phyloP scores from a whole-genome alignment of 768 basidiomycete species.

The Xanthoconium stramineum region DNA sequence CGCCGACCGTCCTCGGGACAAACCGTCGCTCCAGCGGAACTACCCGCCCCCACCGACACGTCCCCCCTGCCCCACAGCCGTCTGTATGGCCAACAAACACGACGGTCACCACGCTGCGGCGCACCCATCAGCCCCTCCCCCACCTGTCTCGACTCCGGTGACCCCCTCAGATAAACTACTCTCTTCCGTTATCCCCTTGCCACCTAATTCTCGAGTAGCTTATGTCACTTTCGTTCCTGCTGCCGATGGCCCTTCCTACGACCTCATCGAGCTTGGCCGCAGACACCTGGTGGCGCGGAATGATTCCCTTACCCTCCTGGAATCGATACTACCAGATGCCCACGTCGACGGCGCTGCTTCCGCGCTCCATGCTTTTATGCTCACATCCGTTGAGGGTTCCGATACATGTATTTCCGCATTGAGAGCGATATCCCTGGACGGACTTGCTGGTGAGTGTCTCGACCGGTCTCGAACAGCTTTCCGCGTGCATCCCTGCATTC shows the following conservation, averaged over 20 bases:
- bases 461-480: not conserved
- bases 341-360: constrained; percentile 42
- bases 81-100: constrained; percentile 30
- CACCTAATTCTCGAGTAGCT: constrained; percentile 39
- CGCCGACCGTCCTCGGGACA: not conserved
- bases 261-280: constrained; percentile 55
- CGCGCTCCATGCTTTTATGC: constrained; percentile 57
- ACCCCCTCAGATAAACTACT: constrained; percentile 41
- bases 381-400: constrained; percentile 37
- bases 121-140: constrained; percentile 7
- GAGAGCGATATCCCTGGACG: constrained; percentile 42
- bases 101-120: constrained; percentile 15
- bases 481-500: not conserved
- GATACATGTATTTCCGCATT: constrained; percentile 34
- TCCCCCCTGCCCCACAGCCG: constrained; percentile 2
- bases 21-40: not conserved
- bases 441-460: constrained; percentile 46
- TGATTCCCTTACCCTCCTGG: constrained; percentile 37
- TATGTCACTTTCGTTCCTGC: constrained; percentile 44
- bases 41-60: not conserved
- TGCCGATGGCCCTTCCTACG: constrained; percentile 28
- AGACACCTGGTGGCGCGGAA: constrained; percentile 43
- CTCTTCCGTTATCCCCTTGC: constrained; percentile 46
- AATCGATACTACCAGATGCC: constrained; percentile 51
- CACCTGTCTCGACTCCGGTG: constrained; percentile 28